phyloP scores from a whole-genome alignment of 805 yeast species.

The Candida hungchunana region DNA sequence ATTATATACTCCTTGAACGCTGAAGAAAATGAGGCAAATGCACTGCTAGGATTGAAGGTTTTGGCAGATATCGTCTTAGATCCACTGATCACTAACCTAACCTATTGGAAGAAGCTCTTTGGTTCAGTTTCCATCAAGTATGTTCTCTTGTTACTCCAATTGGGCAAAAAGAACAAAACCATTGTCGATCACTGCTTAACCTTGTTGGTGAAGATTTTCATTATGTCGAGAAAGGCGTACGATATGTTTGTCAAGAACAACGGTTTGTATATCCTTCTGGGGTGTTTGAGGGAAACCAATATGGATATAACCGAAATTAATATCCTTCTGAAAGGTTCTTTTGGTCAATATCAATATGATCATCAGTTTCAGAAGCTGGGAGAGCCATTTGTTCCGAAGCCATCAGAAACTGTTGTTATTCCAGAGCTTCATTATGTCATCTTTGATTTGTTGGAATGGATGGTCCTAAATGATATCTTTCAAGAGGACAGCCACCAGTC shows the following conservation, averaged over 20 bases:
- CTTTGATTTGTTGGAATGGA: conserved; percentile 34
- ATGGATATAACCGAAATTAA: conserved; percentile 30
- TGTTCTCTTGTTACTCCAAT: conserved; percentile 51
- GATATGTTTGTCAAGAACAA: conserved; percentile 46
- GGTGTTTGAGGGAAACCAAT: conserved; percentile 41
- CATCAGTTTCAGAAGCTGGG: conserved; percentile 18
- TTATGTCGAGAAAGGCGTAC: conserved; percentile 43
- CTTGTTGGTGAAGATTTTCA: conserved; percentile 48
- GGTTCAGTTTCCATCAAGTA: conserved; percentile 62
- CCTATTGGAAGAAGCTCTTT: conserved; percentile 43
- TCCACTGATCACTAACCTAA: conserved; percentile 35
- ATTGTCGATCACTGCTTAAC: conserved; percentile 30
- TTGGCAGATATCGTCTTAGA: conserved; percentile 30
- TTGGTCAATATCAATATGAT: conserved; percentile 37
- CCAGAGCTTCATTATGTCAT: conserved; percentile 42
- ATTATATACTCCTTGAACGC: conserved; percentile 45
- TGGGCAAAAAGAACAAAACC: conserved; percentile 29
- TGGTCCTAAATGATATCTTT: conserved; percentile 32
- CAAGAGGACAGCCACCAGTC: conserved; percentile 33
- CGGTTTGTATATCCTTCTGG: conserved; percentile 48
- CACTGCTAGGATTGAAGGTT: conserved; percentile 29
- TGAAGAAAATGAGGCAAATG: conserved; percentile 26
- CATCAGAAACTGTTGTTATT: conserved; percentile 25
- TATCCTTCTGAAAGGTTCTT: conserved; percentile 40
- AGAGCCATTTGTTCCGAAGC: conserved; percentile 3